Conservation (phyloP, 2,329 filamentous ascomycete species). For the Plenodomus tracheiphilus region DNA sequence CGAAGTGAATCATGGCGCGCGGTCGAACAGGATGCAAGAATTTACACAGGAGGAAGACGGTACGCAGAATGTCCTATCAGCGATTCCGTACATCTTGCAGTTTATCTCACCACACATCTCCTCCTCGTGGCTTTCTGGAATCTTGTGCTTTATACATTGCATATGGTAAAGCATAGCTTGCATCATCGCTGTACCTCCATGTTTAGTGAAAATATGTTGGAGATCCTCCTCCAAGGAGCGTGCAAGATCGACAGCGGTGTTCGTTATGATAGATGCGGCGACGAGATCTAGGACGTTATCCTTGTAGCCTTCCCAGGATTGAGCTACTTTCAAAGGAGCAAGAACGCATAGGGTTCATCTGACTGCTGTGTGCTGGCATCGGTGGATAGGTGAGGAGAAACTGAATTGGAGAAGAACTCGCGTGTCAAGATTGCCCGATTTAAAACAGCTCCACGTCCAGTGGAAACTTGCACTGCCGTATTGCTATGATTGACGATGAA, state of each 20-base stretch:
- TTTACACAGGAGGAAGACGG: too few species aligned
- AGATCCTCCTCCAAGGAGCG: constrained; percentile 17
- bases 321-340: constrained; percentile 29
- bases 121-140: too few species aligned
- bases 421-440: constrained; percentile 46
- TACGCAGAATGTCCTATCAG: constrained; percentile 3
- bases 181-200: constrained; percentile 4
- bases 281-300: constrained; percentile 13
- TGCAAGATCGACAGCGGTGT: constrained; percentile 22
- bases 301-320: constrained; percentile 17
- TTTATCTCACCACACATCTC: constrained; percentile 5
- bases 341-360: constrained; percentile 38
- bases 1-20: too few species aligned
- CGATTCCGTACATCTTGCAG: constrained; percentile 16
- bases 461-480: constrained; percentile 32
- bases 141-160: too few species aligned
- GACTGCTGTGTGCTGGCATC: constrained; percentile 13
- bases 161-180: too few species aligned
- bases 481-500: constrained; percentile 35
- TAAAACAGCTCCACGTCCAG: constrained; percentile 36
- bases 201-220: constrained; percentile 3
- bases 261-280: constrained; percentile 20
- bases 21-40: too few species aligned
- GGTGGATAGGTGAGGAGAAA: constrained; percentile 16
- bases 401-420: constrained; percentile 24